Base-by-base conservation (phyloP, 768 basidiomycete genomes). In the Panaeolus papilionaceus region DNA sequence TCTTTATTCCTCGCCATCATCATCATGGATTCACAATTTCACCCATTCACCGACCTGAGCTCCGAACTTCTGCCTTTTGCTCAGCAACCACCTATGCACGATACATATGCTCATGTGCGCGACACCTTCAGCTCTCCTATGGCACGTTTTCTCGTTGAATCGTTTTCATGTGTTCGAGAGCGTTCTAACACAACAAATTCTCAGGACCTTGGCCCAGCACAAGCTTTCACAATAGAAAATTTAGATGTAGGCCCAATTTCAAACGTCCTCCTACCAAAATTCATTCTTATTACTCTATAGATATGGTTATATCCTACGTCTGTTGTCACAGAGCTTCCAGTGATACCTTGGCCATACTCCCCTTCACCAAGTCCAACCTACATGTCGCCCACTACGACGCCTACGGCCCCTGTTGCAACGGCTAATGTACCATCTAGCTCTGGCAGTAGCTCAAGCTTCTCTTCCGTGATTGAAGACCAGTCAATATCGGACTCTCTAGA, bases 401-500 rank as follows among this genome's bases (percentile, higher is more conserved):
- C 45, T 47, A 16, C 37, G 28, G 12, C 28, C 26, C 26, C 33
- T 58, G n/a, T 58, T 9, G 9, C 5, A 7, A 58, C 9, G 54
- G 12, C 54, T 7, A 12, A 23, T 49, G 54, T 33, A 16, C 33
- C 54, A 28, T 16, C 33, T 16, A 33, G 2, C 11, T 6, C 54
- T 49, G 33, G 26, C 28, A 37, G 16, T n/a, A 28, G 54, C 33
- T 7, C 54, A 28, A 28, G 54, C 10, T 14, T 37, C 14, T 12
- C 33, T 37, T 33, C 54, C 33, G 54, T 16, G 10, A 2, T 23
- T 26, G 54, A 28, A 33, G 33, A 33, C 14, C 26, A 58, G 26
- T 58, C 54, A 58, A 28, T 37, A 37, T 28, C 33, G 16, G 54
- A 58, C 16, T 58, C 54, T 37, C 54, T 58, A 16, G 26, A 58